Percentiles rank a stretch among this genome's conserved stretches.
phyloP scores from a whole-genome alignment of 2,329 filamentous ascomycete genomes.

The Neurospora sp. region DNA sequence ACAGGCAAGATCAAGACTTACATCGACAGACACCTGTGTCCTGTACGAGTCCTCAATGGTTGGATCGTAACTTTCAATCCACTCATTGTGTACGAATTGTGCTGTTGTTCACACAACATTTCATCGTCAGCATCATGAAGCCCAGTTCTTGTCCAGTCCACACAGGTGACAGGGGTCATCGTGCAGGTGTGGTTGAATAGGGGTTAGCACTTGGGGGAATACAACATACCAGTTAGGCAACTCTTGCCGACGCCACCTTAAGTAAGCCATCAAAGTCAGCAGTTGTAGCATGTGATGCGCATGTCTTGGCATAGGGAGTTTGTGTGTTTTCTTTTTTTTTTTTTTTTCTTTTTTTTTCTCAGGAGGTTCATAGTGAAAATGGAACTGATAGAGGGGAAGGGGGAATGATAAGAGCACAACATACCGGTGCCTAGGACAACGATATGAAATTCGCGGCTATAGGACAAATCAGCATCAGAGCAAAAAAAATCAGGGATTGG shows the following conservation, averaged over 20 bases:
- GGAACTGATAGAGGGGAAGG: conserved; percentile 2
- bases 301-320: conserved; percentile 10
- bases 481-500: background rate
- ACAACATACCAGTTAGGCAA: conserved; percentile 67
- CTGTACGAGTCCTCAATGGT: conserved; percentile 72
- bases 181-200: conserved; percentile 9
- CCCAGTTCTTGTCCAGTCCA: background rate
- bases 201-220: background rate
- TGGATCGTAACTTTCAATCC: conserved; percentile 80
- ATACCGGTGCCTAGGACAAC: conserved; percentile 72
- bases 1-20: conserved; percentile 37
- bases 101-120: conserved; percentile 37
- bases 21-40: conserved; percentile 71
- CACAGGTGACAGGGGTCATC: conserved; percentile 1
- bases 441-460: conserved; percentile 68
- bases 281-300: conserved; percentile 16
- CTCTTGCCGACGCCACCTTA: conserved; percentile 84
- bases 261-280: conserved; percentile 21
- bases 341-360: background rate
- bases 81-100: conserved; percentile 89
- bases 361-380: background rate
- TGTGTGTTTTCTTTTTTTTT: background rate
- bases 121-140: conserved; percentile 6
- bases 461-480: conserved; percentile 10
- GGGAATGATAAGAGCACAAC: conserved; percentile 21